phyloP scores from a whole-genome alignment of 306 rosid species.

The Quercus bicolor region DNA sequence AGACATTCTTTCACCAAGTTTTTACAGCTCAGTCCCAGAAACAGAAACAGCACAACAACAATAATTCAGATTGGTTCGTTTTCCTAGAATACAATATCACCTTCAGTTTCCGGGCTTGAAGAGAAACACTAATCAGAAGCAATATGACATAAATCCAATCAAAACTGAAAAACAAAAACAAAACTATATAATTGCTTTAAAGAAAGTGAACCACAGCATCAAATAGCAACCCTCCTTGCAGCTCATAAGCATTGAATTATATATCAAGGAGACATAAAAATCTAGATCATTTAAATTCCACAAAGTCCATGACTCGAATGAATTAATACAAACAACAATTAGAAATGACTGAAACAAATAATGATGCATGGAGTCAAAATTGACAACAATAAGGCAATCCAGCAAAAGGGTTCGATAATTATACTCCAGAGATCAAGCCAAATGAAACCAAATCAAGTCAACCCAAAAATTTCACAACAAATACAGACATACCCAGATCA shows the following conservation, averaged over 20 bases:
- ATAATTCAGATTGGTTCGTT: constrained; percentile 9
- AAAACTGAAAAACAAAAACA: constrained; percentile 23
- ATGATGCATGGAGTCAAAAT: constrained; percentile 25
- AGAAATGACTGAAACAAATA: constrained; percentile 1
- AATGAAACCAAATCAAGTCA: constrained; percentile 25
- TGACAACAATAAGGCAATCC: constrained; percentile 19
- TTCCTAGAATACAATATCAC: not conserved
- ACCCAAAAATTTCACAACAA: constrained; percentile 17
- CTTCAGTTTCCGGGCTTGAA: not conserved
- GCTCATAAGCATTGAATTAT: constrained; percentile 25
- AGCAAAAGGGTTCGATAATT: constrained; percentile 30
- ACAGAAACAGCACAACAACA: not conserved
- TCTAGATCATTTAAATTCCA: constrained; percentile 19
- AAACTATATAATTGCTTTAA: constrained; percentile 9
- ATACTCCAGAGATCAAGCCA: constrained; percentile 31
- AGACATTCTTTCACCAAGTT: constrained; percentile 54
- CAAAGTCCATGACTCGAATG: constrained; percentile 11
- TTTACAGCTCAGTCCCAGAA: constrained; percentile 16
- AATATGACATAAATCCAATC: constrained; percentile 11
- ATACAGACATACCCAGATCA: constrained; percentile 48
- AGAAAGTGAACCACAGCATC: constrained; percentile 9
- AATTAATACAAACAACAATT: constrained; percentile 1
- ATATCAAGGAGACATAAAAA: constrained; percentile 8
- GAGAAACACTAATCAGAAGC: constrained; percentile 10
- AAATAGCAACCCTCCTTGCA: constrained; percentile 23